These are phyloP conservation scores for Aspergillus affinis DNA, from an alignment of 495 filamentous ascomycete species.

Conservation along the genomic window DNA sequence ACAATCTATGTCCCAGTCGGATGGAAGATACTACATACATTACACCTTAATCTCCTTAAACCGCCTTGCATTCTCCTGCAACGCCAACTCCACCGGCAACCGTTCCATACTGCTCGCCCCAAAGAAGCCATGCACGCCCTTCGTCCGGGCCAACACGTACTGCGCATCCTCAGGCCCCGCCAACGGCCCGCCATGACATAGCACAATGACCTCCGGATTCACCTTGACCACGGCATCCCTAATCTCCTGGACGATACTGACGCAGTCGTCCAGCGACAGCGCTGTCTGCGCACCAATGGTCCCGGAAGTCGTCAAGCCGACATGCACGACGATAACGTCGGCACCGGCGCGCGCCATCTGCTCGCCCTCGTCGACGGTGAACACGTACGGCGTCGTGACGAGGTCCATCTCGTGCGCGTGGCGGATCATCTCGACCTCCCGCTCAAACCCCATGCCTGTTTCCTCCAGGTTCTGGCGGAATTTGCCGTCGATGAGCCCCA, in stretches of 20 bases:
- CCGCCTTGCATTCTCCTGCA: slow-evolving; percentile 56
- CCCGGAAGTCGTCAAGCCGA: slow-evolving; percentile 65
- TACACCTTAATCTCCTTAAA: slow-evolving; percentile 54
- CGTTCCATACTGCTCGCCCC: slow-evolving; percentile 72
- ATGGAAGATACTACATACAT: background rate
- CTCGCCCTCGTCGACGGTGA: slow-evolving; percentile 56
- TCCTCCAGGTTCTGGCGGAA: slow-evolving; percentile 68
- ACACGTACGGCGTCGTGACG: slow-evolving; percentile 69
- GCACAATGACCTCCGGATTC: slow-evolving; percentile 58
- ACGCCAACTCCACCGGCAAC: slow-evolving; percentile 66
- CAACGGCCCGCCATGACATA: slow-evolving; percentile 71
- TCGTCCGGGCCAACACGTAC: slow-evolving; percentile 57
- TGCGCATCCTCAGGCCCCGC: slow-evolving; percentile 60
- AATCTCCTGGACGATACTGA: slow-evolving; percentile 59
- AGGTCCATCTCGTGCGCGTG: slow-evolving; percentile 55
- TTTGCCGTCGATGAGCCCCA: slow-evolving; percentile 66
- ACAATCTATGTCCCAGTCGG: too few relatives aligned
- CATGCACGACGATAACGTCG: slow-evolving; percentile 67
- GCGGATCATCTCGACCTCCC: slow-evolving; percentile 64
- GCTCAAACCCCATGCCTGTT: slow-evolving; percentile 65
- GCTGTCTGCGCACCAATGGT: slow-evolving; percentile 60
- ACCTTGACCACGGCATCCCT: slow-evolving; percentile 56
- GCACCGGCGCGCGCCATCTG: slow-evolving; percentile 63
- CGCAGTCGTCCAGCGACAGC: slow-evolving; percentile 62
- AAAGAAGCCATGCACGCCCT: slow-evolving; percentile 68